phyloP scores from a whole-genome alignment of 441 rosid genomes.

The Rhodomyrtus psidioides region DNA sequence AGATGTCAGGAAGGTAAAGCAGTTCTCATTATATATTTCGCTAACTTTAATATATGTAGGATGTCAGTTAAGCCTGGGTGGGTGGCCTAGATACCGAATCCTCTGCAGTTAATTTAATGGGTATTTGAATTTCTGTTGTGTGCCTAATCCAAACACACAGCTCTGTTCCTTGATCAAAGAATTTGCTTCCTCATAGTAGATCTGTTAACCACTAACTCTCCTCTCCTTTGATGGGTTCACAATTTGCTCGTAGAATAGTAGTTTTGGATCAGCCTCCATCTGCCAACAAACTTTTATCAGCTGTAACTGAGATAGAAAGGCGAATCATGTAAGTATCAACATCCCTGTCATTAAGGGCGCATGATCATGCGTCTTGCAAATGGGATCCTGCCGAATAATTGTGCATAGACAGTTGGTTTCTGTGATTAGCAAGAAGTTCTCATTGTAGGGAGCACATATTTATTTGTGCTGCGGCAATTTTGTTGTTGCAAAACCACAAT shows the following conservation, averaged over 20 bases:
- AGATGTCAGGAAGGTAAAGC: not conserved
- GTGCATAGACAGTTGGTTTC: not conserved
- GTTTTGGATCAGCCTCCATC: not conserved
- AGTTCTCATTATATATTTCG: not conserved
- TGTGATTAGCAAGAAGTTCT: not conserved
- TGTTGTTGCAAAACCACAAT: not conserved
- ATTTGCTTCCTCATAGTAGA: not conserved
- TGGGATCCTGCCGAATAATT: not conserved
- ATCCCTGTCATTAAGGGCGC: not conserved
- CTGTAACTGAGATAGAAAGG: not conserved
- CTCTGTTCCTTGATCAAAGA: not conserved
- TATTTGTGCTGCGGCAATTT: not conserved
- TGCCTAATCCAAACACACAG: not conserved
- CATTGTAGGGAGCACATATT: not conserved
- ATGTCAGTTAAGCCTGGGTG: not conserved
- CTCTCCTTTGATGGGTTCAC: not conserved
- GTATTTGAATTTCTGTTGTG: not conserved
- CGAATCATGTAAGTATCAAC: not conserved
- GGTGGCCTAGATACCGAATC: not conserved
- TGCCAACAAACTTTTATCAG: not conserved
- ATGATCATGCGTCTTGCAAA: not conserved
- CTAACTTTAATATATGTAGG: not conserved
- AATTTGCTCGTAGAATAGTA: not conserved
- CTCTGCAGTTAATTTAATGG: not conserved
- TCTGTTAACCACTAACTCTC: not conserved